Evolutionary conservation across 2,329 filamentous ascomycete species (phyloP), one percentile per base, ranked within the genome.

Genomic region (Fusarium sp.): DNA sequence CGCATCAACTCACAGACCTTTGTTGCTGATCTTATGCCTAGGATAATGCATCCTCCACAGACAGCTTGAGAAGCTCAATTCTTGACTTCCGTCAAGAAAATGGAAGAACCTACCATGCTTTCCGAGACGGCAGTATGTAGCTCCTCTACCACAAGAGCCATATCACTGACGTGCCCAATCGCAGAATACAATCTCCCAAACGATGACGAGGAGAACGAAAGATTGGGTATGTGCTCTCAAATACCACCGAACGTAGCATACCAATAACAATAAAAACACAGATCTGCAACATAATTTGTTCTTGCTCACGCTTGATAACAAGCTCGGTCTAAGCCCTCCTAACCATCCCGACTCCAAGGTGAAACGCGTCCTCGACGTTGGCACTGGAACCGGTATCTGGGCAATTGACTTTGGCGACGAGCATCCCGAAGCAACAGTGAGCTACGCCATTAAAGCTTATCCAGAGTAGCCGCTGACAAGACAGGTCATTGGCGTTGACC

Each of bases 241-340:
- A 19, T 51, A 0, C 46, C 11, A 4, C 29, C 29, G n/a, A 19
- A 19, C 3, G 6, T 10, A 51, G n/a, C 46, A 51, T 19, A 51
- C 10, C n/a, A 51, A 35, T 63, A 33, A 49, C 27, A 33, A 49
- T 57, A 5, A 63, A 15, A 3, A 19, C 7, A 3, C 6, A 69
- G 66, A 69, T 27, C 65, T 69, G 0, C 64, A 69, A 27, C 66
- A 69, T 12, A 69, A 69, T 25, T 8, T 69, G 5, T 63, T 69
- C 18, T 37, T 69, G 18, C 31, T 69, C 2, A 69, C 66, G 1
- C 59, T 69, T 7, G 41, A 58, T 2, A 69, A 69, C 25, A 69
- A 69, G 11, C 64, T 69, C 15, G 66, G 66, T 11, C 29, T 69
- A 5, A 69, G 64, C 18, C 66, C 66, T 2, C 66, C 64, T 0